Evolutionary conservation across 352 stramenopile genomes (phyloP), one percentile per base, ranked within the genome.

Genomic region (Phytophthora colocasiae): DNA sequence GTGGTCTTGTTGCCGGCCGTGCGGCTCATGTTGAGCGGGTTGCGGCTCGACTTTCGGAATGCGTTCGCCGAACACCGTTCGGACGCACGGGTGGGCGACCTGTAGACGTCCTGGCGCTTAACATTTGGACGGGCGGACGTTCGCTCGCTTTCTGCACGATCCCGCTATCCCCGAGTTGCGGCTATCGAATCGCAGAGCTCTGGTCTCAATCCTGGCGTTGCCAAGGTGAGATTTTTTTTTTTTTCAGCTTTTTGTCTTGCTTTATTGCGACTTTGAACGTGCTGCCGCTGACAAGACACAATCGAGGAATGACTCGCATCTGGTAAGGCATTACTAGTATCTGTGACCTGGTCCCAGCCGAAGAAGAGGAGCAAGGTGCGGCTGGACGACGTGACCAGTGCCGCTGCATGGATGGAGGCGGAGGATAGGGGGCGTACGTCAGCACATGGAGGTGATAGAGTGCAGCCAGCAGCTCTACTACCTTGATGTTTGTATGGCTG

Each of bases 11-110:
- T 80, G 17, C 50, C 64, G 22, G 67, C 74, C 68, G 78, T 79
- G 27, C 75, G 78, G 56, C 78, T 87, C 78, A 87, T 87, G 57
- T 54, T 74, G 45, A 71, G 54, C 61, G 73, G 63, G 59, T 81
- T 77, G 53, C 48, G 52, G 17, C 56, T 66, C 46, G 75, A 83
- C 56, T 81, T 85, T 64, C n/a, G 56, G 60, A 87, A 80, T 80
- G 67, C 49, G 47, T 49, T n/a, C n/a, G n/a, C n/a, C n/a, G n/a
- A n/a, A n/a, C n/a, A n/a, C n/a, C n/a, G n/a, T n/a, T 32, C 2
- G 58, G 70, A 48, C 34, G 54, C 32, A 27, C 58, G 17, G 40
- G 45, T 38, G 52, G 40, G 58, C 47, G 32, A 63, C 32, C 47
- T 62, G 26, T 36, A 29, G 34, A 9, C 19, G 46, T 56, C 65